These are phyloP conservation scores for Skeletonema menzelii DNA, from an alignment of 108 stramenopile species.

Conservation along the genomic window DNA sequence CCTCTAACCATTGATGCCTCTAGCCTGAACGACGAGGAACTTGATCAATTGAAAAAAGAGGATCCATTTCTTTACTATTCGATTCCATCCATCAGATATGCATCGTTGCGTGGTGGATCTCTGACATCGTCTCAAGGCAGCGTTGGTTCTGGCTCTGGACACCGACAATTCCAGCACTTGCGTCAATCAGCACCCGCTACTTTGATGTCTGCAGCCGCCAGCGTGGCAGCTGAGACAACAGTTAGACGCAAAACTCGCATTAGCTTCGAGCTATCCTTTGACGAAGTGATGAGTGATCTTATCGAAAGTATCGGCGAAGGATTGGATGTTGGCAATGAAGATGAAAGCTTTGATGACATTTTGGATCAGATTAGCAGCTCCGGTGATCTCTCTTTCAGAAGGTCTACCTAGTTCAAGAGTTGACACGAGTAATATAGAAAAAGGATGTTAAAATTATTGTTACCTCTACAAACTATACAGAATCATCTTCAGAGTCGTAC, in stretches of 20 bases:
- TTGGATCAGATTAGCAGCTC: neutral
- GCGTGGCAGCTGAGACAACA: neutral
- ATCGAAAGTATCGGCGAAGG: neutral
- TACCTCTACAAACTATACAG: too few species aligned
- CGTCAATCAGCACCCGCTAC: neutral
- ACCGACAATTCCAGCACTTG: neutral
- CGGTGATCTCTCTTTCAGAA: too few species aligned
- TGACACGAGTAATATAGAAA: too few species aligned
- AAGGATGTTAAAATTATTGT: too few species aligned
- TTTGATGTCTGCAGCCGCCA: neutral
- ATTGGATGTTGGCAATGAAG: neutral
- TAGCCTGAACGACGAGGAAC: neutral
- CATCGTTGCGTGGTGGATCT: neutral
- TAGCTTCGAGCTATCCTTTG: neutral
- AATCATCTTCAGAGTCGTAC: neutral
- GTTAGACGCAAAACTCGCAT: neutral
- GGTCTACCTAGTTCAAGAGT: too few species aligned
- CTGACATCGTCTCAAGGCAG: neutral
- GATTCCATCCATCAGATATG: neutral
- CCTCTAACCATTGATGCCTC: neutral
- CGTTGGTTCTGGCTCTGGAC: too few species aligned
- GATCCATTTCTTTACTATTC: neutral
- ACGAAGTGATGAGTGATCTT: neutral
- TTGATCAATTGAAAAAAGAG: neutral
- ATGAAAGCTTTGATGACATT: neutral